Base-by-base conservation (phyloP, 2,329 filamentous ascomycete genomes). In the Dissoconium aciculare region DNA sequence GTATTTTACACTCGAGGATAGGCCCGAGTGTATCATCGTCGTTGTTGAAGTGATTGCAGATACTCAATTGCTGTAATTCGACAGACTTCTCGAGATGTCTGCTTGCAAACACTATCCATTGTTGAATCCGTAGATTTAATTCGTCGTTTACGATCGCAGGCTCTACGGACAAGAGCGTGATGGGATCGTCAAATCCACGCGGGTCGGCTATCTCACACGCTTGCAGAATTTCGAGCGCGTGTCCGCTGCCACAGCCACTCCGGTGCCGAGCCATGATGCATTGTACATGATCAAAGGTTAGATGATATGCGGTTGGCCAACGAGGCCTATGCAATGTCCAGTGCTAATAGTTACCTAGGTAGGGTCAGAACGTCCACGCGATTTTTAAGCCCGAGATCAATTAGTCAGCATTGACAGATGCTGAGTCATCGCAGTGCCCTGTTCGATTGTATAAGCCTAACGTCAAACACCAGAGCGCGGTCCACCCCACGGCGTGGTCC, bases 11-110 rank as follows among this genome's bases (percentile, higher is more conserved):
- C 19, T 23, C 19, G 19, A 23, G 19, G 19, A 23, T 23, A 23
- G 19, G 19, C n/a, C 19, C 8, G 8, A 23, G 19, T 8, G 19
- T 23, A 23, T 23, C 19, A n/a, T 23, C n/a, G 19, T 23, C n/a
- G 19, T 23, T 23, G 19, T 23, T 23, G 19, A 23, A 23, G 19
- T 23, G 19, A n/a, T n/a, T 23, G 19, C 19, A 23, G 19, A 23
- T n/a, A 23, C 19, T 23, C 8, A 8, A 23, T 8, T 23, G 19
- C n/a, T n/a, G 19, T 23, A n/a, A 23, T 23, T n/a, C 19, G 19
- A 23, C 19, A 23, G 19, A 23, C 8, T 23, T 23, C 19, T 23
- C 19, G n/a, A 23, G 19, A 8, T 8, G 19, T 23, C 19, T n/a
- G 19, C 19, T 23, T 8, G 19, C 19, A 8, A 23, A 23, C 19